A percentile compares a stretch with the other conserved stretches of the same genome.
Evolutionary conservation across 495 filamentous ascomycete genomes (phyloP).

Genomic region (Rostrohypoxylon terebratum): DNA sequence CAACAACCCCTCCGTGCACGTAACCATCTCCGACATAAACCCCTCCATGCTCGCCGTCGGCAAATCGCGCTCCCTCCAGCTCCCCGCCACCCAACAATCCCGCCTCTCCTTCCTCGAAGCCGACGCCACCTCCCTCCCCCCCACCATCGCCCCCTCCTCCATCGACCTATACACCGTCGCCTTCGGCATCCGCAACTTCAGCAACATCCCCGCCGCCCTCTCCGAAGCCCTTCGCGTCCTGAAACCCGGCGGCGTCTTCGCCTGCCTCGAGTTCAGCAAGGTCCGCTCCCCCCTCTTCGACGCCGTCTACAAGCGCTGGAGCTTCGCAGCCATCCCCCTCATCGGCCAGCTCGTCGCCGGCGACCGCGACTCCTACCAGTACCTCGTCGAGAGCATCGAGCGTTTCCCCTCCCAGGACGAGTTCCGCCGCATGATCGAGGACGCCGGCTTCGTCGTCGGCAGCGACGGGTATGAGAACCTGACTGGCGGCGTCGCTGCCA

Average conservation of each 20-base stretch:
- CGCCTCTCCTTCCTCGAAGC: slow-evolving; percentile 82
- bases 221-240: slow-evolving; percentile 86
- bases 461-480: slow-evolving; percentile 87
- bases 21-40: slow-evolving; percentile 96
- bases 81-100: slow-evolving; percentile 60
- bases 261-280: slow-evolving; percentile 95
- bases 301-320: slow-evolving; percentile 94
- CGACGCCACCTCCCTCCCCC: slow-evolving; percentile 78
- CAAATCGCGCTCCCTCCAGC: slow-evolving; percentile 70
- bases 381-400: slow-evolving; percentile 98
- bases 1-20: slow-evolving; percentile 77
- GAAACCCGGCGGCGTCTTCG: slow-evolving; percentile 95
- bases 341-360: slow-evolving; percentile 96
- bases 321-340: slow-evolving; percentile 90
- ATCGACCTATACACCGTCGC: slow-evolving; percentile 97
- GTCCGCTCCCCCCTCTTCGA: slow-evolving; percentile 79
- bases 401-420: slow-evolving; percentile 86
- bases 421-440: slow-evolving; percentile 87
- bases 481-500: slow-evolving; percentile 90
- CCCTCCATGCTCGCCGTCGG: slow-evolving; percentile 92
- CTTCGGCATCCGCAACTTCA: slow-evolving; percentile 98
- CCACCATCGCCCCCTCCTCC: slow-evolving; percentile 65
- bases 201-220: slow-evolving; percentile 82
- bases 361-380: slow-evolving; percentile 96
- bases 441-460: slow-evolving; percentile 87